Percentiles rank a stretch among this genome's conserved stretches.
phyloP scores from a whole-genome alignment of 208 protist species.

The Leishmania mexicana region DNA sequence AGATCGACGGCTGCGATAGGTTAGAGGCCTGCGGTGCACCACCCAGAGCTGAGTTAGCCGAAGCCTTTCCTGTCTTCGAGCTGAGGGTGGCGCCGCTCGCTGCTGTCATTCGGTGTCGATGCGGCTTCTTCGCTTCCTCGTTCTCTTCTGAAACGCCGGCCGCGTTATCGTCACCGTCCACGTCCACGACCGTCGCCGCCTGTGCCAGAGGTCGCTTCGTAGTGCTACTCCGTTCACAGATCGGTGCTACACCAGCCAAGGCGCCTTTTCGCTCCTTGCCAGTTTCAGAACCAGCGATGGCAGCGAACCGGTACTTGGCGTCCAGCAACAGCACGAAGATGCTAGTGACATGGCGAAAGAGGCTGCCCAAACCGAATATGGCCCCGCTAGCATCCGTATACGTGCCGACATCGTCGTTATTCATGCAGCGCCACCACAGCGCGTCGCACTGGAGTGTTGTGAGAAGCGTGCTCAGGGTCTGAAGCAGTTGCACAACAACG shows the following conservation, averaged over 20 bases:
- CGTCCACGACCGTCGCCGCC: neutral
- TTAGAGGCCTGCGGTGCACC: neutral
- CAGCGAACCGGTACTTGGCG: slow-evolving; percentile 6
- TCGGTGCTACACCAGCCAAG: neutral
- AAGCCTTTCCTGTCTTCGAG: neutral
- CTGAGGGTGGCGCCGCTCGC: neutral
- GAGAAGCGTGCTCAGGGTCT: neutral
- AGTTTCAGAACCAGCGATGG: neutral
- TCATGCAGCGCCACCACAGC: neutral
- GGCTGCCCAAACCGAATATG: neutral
- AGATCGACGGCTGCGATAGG: neutral
- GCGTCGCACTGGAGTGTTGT: neutral
- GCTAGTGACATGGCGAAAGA: neutral
- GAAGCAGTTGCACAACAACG: slow-evolving; percentile 13
- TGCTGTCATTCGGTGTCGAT: neutral
- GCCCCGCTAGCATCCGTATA: neutral
- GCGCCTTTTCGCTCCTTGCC: neutral
- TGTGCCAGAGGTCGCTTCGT: neutral
- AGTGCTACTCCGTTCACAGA: neutral
- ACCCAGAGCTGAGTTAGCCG: neutral
- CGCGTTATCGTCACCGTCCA: slow-evolving; percentile 5
- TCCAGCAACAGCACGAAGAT: neutral
- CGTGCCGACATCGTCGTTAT: neutral
- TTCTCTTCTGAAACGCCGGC: neutral
- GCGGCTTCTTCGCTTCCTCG: neutral